These are phyloP conservation scores for Fusarium torreyae DNA, from an alignment of 2,329 filamentous ascomycete species.

Conservation along the genomic window DNA sequence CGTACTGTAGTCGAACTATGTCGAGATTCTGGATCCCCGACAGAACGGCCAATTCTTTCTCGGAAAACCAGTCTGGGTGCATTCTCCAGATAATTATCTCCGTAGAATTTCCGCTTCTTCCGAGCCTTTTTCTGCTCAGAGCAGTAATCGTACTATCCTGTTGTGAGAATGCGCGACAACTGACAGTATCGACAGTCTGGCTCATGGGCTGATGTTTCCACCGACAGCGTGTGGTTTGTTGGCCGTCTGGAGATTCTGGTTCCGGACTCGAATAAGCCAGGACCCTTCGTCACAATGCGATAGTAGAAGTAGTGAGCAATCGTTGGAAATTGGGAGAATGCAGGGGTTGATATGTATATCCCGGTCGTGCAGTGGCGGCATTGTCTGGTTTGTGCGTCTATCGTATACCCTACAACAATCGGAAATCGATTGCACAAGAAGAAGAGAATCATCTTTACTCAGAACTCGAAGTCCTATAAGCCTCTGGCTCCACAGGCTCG, in stretches of 20 bases:
- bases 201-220: neutral
- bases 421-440: neutral
- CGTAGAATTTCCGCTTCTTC: too few relatives aligned
- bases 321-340: neutral
- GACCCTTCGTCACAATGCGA: neutral
- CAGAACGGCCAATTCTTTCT: neutral
- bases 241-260: neutral
- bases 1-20: too few relatives aligned
- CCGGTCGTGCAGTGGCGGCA: too few relatives aligned
- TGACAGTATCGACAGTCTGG: neutral
- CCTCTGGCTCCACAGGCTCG: too few relatives aligned
- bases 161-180: too few relatives aligned
- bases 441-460: neutral
- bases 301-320: neutral
- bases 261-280: neutral
- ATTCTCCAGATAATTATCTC: neutral
- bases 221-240: neutral
- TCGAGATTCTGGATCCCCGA: neutral
- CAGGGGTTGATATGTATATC: too few relatives aligned
- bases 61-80: neutral
- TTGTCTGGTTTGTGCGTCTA: neutral
- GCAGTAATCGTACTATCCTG: neutral
- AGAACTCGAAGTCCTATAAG: neutral
- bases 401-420: neutral
- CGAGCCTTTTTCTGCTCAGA: too few relatives aligned